phyloP scores from a whole-genome alignment of 2,329 filamentous ascomycete species.

The Paraphoma sp. region DNA sequence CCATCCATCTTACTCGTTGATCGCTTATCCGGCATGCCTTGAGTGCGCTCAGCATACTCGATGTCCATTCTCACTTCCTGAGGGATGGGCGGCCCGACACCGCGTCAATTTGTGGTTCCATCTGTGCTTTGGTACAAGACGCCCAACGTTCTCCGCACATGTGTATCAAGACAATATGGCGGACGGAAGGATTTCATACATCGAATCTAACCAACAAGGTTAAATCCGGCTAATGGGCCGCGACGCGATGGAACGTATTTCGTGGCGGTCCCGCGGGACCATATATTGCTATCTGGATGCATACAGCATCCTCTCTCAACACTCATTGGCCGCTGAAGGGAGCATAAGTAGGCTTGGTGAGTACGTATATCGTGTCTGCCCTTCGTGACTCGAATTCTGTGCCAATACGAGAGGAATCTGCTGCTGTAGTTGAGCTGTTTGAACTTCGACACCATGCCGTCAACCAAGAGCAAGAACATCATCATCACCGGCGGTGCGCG shows the following conservation, averaged over 20 bases:
- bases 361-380: background rate
- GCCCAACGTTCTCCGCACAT: background rate
- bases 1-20: background rate
- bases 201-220: background rate
- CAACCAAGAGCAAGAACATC: slow-evolving; percentile 32
- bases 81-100: background rate
- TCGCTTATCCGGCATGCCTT: background rate
- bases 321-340: background rate
- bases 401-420: background rate
- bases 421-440: background rate
- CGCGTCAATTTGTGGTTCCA: background rate
- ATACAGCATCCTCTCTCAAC: background rate
- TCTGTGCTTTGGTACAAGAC: slow-evolving; percentile 2
- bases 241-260: slow-evolving; percentile 8
- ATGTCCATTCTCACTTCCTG: background rate
- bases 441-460: slow-evolving; percentile 16
- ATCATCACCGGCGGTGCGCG: slow-evolving; percentile 51
- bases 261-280: slow-evolving; percentile 1
- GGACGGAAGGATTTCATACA: background rate
- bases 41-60: background rate
- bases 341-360: background rate
- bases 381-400: background rate
- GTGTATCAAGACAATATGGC: background rate
- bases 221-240: slow-evolving; percentile 17
- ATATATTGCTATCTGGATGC: background rate